Percentiles rank a stretch among this genome's conserved stretches.
Evolutionary conservation across 2,329 filamentous ascomycete genomes (phyloP).

Genomic region (Cytospora chrysosperma): DNA sequence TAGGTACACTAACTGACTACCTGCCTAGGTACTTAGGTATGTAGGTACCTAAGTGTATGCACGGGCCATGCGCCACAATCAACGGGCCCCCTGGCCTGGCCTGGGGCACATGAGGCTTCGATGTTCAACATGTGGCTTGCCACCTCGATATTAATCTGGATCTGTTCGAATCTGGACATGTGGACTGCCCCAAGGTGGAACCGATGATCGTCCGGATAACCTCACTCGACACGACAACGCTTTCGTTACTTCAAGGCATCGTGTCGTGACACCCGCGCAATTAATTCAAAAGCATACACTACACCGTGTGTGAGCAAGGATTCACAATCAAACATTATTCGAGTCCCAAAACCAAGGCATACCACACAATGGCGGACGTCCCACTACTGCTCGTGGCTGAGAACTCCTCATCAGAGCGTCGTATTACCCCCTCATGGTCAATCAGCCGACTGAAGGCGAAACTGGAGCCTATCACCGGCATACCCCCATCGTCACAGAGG

Average conservation of each 20-base stretch:
- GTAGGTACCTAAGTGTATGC: too few relatives aligned
- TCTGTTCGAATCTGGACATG: too few relatives aligned
- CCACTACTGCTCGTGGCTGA: constrained; percentile 74
- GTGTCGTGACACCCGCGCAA: not conserved
- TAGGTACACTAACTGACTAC: too few relatives aligned
- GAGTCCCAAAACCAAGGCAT: not conserved
- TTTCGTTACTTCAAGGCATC: not conserved
- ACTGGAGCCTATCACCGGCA: constrained; percentile 88
- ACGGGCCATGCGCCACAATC: not conserved
- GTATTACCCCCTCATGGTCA: constrained; percentile 89
- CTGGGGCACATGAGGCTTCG: not conserved
- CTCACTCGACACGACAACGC: not conserved
- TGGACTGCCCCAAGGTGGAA: not conserved
- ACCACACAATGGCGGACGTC: constrained; percentile 64
- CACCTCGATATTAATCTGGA: not conserved
- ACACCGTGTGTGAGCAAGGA: not conserved
- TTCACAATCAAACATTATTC: not conserved
- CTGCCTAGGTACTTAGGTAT: too few relatives aligned
- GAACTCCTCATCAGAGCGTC: constrained; percentile 79
- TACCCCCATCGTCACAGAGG: constrained; percentile 76
- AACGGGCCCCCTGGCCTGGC: too few relatives aligned
- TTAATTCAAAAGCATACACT: not conserved
- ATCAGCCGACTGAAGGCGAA: constrained; percentile 81
- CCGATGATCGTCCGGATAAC: not conserved
- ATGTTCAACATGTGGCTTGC: not conserved